phyloP scores from a whole-genome alignment of 768 basidiomycete genomes.

The Baorangia bicolor region DNA sequence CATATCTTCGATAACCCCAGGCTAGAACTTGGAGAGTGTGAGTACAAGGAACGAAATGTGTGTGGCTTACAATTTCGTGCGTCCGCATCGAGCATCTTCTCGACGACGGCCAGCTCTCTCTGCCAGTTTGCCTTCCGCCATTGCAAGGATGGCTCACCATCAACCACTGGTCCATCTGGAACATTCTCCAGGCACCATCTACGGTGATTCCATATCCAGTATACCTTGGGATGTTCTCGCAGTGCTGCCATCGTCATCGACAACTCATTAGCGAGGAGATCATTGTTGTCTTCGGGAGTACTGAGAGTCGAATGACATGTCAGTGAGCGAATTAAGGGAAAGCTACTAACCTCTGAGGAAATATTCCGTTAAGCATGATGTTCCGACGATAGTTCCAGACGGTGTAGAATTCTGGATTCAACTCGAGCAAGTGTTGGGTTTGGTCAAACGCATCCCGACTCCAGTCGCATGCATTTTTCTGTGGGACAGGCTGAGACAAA shows the following conservation, averaged over 20 bases:
- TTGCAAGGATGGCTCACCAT: slow-evolving; percentile 43
- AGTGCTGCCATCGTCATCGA: slow-evolving; percentile 78
- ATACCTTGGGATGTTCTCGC: slow-evolving; percentile 88
- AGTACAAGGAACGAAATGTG: not conserved
- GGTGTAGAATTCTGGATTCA: slow-evolving; percentile 96
- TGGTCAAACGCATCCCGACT: slow-evolving; percentile 71
- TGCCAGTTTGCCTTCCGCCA: slow-evolving; percentile 87
- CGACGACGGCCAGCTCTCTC: slow-evolving; percentile 81
- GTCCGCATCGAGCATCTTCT: slow-evolving; percentile 91
- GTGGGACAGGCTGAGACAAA: slow-evolving; percentile 2
- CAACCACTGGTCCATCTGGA: slow-evolving; percentile 63
- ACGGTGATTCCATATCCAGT: slow-evolving; percentile 99
- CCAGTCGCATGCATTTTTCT: slow-evolving; percentile 75
- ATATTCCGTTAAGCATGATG: slow-evolving; percentile 72
- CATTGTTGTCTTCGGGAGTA: slow-evolving; percentile 57
- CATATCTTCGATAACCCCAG: slow-evolving; percentile 91
- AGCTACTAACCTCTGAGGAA: slow-evolving; percentile 55
- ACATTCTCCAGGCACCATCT: slow-evolving; percentile 91
- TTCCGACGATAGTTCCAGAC: slow-evolving; percentile 92
- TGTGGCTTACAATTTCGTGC: slow-evolving; percentile 80
- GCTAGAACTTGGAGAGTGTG: slow-evolving; percentile 69
- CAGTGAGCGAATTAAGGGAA: not conserved
- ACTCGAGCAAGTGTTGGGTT: slow-evolving; percentile 71
- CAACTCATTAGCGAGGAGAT: slow-evolving; percentile 69
- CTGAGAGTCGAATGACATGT: slow-evolving; percentile 38